Evolutionary conservation across 345 rosid species (phyloP), one percentile per base, ranked within the genome.

Genomic region (Streptanthus diversifolius): DNA sequence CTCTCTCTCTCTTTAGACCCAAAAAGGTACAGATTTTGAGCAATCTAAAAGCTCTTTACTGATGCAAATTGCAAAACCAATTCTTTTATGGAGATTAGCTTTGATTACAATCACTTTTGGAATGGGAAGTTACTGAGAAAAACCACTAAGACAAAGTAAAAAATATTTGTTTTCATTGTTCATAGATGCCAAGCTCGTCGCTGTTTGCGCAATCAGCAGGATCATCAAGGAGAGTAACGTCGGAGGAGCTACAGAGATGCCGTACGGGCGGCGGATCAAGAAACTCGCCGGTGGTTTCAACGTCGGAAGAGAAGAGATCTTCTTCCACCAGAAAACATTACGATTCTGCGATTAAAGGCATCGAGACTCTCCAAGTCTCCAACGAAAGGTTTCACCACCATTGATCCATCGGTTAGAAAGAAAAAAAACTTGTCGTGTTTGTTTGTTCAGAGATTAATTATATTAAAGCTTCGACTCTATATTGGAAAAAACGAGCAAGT

Each of bases 281-380:
- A 76, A 67, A 81, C 59, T 74, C 89, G 21, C 89, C 89, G 4
- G 77, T 79, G 15, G 83, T 85, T 18, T 80, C 90, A 32, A 70
- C 90, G 12, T 68, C 91, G 8, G 96, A 86, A 25, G 81, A 85
- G 15, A 86, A 85, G 83, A 92, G 83, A 15, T 35, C 88, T 12
- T 68, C 83, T 8, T 86, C 93, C 5, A 84, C 84, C 4, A 83
- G 93, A 81, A 86, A 85, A 83, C 79, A 73, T 14, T 88, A 82
- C n/a, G 96, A 90, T 37, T 70, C 85, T 27, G 77, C 91, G 36
- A 77, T 90, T 0, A 88, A 83, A 78, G 96, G 91, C 71, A 84
- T 90, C 0, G 91, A 88, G 76, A 61, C 78, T 54, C 85, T 90
- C 71, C 87, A 80, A 71, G 82, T 90, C 43, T 63, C 78, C 1